phyloP scores from a whole-genome alignment of 202 grass and related monocot species.

The Saccharum hybrid region DNA sequence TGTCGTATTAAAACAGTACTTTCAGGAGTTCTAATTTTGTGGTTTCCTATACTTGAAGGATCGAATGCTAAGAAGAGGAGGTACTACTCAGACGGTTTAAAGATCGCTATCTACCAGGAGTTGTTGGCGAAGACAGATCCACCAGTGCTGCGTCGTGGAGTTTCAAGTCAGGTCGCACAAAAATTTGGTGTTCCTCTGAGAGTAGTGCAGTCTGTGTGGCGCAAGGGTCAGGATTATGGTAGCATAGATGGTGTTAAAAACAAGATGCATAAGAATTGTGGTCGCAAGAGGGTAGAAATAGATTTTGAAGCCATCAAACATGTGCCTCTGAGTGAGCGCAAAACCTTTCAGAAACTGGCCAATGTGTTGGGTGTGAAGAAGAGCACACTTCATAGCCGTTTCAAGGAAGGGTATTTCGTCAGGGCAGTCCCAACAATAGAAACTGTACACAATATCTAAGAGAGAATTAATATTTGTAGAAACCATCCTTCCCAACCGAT shows the following conservation, averaged over 20 bases:
- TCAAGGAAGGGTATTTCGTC: background rate
- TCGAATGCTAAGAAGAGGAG: background rate
- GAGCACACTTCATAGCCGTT: background rate
- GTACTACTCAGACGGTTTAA: background rate
- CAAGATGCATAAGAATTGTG: too few relatives aligned
- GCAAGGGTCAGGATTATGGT: too few relatives aligned
- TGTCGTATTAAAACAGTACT: background rate
- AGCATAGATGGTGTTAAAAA: too few relatives aligned
- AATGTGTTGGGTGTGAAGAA: background rate
- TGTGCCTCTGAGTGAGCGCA: background rate
- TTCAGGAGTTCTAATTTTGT: background rate
- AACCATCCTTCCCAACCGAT: too few relatives aligned
- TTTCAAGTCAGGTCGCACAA: background rate
- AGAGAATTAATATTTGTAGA: too few relatives aligned
- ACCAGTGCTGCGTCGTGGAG: background rate
- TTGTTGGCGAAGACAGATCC: background rate
- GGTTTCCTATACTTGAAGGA: background rate
- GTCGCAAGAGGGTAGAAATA: background rate
- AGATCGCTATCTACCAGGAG: background rate
- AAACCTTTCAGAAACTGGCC: background rate
- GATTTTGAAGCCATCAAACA: background rate
- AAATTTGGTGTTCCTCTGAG: background rate
- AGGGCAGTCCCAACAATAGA: too few relatives aligned
- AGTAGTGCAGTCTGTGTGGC: background rate
- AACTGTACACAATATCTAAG: too few relatives aligned